These are phyloP conservation scores for Coniferiporia weirii DNA, from an alignment of 1,284 basidiomycete genomes.

Conservation along the genomic window DNA sequence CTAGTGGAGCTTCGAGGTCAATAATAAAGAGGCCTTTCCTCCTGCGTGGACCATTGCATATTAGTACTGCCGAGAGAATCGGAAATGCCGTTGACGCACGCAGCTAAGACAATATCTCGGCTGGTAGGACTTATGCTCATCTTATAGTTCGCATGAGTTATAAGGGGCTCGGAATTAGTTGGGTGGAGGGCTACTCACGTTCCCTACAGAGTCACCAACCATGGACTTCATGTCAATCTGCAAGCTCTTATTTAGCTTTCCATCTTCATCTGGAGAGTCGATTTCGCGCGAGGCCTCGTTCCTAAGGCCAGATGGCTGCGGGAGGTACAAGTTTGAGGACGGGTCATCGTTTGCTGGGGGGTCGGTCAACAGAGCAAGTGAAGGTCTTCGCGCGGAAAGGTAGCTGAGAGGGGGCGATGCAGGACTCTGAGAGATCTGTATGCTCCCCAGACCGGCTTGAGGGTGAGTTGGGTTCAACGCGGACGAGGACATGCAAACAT, in stretches of 20 bases:
- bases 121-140: conserved; percentile 80
- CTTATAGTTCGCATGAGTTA: conserved; percentile 31
- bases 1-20: conserved; percentile 83
- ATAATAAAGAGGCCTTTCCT: conserved; percentile 96
- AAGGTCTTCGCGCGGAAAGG: conserved; percentile 14
- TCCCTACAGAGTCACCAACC: conserved; percentile 77
- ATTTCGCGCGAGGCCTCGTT: conserved; percentile 2
- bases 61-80: too few relatives aligned
- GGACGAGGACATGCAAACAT: background rate
- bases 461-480: background rate
- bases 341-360: background rate
- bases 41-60: conserved; percentile 32
- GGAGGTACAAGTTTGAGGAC: background rate
- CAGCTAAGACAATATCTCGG: conserved; percentile 74
- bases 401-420: conserved; percentile 12
- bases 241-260: conserved; percentile 50
- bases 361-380: background rate
- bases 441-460: background rate
- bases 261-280: conserved; percentile 40
- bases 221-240: conserved; percentile 74
- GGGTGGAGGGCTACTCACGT: conserved; percentile 43
- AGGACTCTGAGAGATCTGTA: background rate
- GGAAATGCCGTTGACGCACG: conserved; percentile 42
- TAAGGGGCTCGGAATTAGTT: background rate
- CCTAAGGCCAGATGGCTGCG: background rate